These are phyloP conservation scores for Polytrichum formosum DNA, from an alignment of 225 moss, liverwort and hornwort species.

Conservation along the genomic window DNA sequence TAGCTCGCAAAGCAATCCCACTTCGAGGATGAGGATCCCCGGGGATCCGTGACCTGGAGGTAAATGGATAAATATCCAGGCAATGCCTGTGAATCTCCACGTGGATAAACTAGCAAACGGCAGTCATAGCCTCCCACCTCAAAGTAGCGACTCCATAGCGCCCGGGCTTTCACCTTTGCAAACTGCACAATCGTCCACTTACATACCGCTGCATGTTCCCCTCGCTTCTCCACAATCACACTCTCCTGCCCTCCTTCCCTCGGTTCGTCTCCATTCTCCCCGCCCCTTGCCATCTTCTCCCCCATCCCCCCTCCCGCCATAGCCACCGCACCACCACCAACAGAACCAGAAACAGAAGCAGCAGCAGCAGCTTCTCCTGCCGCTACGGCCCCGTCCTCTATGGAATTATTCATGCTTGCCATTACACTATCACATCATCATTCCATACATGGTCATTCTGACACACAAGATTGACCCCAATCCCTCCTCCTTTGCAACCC, in stretches of 20 bases:
- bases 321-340: constrained; percentile 90
- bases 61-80: constrained; percentile 99
- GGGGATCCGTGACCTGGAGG: constrained; percentile 94
- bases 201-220: constrained; percentile 94
- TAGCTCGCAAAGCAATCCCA: constrained; percentile 99
- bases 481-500: too few species aligned
- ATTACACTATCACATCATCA: background rate
- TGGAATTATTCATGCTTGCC: constrained; percentile 72
- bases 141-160: constrained; percentile 96
- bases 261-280: constrained; percentile 94
- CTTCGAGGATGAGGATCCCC: constrained; percentile 96
- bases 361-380: constrained; percentile 47
- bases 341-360: constrained; percentile 33
- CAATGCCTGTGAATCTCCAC: constrained; percentile 96
- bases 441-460: constrained; percentile 1
- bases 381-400: constrained; percentile 59
- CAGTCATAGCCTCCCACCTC: constrained; percentile 99
- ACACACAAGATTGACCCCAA: too few species aligned
- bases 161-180: constrained; percentile 91
- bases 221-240: constrained; percentile 95
- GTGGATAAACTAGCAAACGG: constrained; percentile 92
- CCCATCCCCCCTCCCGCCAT: constrained; percentile 70
- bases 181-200: constrained; percentile 99
- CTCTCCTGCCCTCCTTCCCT: constrained; percentile 97
- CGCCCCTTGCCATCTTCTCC: constrained; percentile 77